Evolutionary conservation across 2,329 filamentous ascomycete genomes (phyloP), one percentile per base, ranked within the genome.

Genomic region (Fusarium cyanostomum): DNA sequence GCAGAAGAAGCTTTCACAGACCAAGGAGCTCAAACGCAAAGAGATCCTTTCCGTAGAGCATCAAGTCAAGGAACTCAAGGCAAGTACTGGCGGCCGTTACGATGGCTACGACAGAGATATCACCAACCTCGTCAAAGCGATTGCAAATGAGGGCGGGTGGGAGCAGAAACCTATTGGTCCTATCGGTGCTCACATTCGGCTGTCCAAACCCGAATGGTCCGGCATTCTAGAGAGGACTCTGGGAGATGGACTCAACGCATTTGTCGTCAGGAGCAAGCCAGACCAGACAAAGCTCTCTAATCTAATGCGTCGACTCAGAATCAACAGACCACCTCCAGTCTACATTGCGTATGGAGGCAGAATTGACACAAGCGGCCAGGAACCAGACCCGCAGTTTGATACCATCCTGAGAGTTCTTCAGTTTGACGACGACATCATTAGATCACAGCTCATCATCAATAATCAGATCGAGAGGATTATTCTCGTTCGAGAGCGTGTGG

Each of bases 391-490:
- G 12, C 77, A 82, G 3, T 91, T 91, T 54, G 85, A 92, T 66
- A 99, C 95, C 0, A 89, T 94, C 61, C 79, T 97, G 41, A 86
- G 92, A 46, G 87, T 92, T 1, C 81, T 99, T 49, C 89, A 92
- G 75, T 91, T 98, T 61, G 91, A 95, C 59, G 87, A 94, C 66
- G 85, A 91, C 16, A 78, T 91, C 38, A 89, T 97, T 16, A 88
- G 88, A 45, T 90, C 92, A 59, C 89, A 93, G 57, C 80, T 98
- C 42, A 89, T 99, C 70, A 95, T 98, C 73, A 89, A 89, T 61
- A 85, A 92, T 67, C 78, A 80, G 7, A 92, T 97, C 49, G 95
- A 99, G 61, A 94, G 97, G 74, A 87, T 89, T 8, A 86, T 97
- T 7, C 81, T 99, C 1, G 87, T 97, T 51, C 81, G 88, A 52